Conservation (phyloP, 495 filamentous ascomycete species). For the Evernia prunastri region DNA sequence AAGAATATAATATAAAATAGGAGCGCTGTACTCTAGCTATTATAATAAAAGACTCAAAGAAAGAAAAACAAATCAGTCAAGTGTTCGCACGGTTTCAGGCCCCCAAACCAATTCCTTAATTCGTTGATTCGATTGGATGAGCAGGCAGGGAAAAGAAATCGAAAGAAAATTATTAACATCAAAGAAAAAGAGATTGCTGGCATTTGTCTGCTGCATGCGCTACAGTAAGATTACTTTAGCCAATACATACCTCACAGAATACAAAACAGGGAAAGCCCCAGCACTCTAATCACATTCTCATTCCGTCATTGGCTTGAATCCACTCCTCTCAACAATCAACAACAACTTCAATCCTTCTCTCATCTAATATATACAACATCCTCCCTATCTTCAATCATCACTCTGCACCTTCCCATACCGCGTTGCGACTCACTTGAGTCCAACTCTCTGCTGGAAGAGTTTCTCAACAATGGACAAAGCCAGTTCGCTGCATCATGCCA, state of each 20-base stretch:
- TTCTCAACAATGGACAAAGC: not conserved
- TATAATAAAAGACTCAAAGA: not conserved
- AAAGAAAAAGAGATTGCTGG: not conserved
- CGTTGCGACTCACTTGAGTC: not conserved
- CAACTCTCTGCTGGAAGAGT: not conserved
- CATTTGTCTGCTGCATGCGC: not conserved
- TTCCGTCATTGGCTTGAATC: too few relatives aligned
- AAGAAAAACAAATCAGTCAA: not conserved
- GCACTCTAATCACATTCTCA: not conserved
- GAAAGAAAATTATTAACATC: not conserved
- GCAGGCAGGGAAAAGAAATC: too few relatives aligned
- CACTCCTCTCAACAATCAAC: not conserved
- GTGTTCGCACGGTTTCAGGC: not conserved
- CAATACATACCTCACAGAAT: too few relatives aligned
- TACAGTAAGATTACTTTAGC: not conserved
- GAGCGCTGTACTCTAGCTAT: not conserved
- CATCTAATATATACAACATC: not conserved
- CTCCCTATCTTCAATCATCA: not conserved
- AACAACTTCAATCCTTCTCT: not conserved
- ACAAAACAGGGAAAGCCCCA: not conserved
- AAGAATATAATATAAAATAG: too few relatives aligned
- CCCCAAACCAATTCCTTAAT: not conserved
- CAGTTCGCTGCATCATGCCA: not conserved
- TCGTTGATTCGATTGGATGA: too few relatives aligned
- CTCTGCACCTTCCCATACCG: not conserved